Conservation (phyloP, 805 yeast species). For the Zygosaccharomyces bailii region DNA sequence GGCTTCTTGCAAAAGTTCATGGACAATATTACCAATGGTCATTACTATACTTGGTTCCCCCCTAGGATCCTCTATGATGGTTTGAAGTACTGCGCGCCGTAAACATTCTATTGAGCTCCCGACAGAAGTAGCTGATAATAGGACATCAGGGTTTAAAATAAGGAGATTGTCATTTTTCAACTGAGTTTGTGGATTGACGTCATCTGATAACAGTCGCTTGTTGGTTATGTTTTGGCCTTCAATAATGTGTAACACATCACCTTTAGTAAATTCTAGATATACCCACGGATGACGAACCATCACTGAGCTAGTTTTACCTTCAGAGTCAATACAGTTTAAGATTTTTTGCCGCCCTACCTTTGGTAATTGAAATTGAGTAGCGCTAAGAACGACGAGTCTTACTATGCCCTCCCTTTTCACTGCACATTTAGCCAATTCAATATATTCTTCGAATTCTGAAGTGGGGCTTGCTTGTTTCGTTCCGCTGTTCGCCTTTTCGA, state of each 20-base stretch:
- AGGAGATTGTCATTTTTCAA: slow-evolving; percentile 52
- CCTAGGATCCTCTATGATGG: slow-evolving; percentile 51
- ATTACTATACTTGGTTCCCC: slow-evolving; percentile 64
- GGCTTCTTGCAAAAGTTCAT: slow-evolving; percentile 58
- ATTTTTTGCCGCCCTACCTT: slow-evolving; percentile 46
- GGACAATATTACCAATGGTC: slow-evolving; percentile 80
- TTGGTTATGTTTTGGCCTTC: slow-evolving; percentile 37
- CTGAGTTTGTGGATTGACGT: slow-evolving; percentile 27
- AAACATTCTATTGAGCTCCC: slow-evolving; percentile 74
- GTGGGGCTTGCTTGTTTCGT: slow-evolving; percentile 1
- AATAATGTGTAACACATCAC: slow-evolving; percentile 62
- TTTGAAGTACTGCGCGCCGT: slow-evolving; percentile 62
- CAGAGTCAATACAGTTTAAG: slow-evolving; percentile 46
- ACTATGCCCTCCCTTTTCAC: slow-evolving; percentile 44
- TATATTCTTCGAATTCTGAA: slow-evolving; percentile 8
- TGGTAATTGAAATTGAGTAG: slow-evolving; percentile 20
- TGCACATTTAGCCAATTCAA: slow-evolving; percentile 40
- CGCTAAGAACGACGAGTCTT: slow-evolving; percentile 29
- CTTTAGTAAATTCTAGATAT: slow-evolving; percentile 43
- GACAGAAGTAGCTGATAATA: slow-evolving; percentile 77
- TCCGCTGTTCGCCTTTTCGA: slow-evolving; percentile 1
- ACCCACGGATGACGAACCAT: slow-evolving; percentile 63
- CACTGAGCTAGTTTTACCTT: slow-evolving; percentile 38
- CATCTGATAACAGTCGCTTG: slow-evolving; percentile 31
- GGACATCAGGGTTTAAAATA: slow-evolving; percentile 77